phyloP scores from a whole-genome alignment of 257 asterid genomes.

The Fraxinus anomala region DNA sequence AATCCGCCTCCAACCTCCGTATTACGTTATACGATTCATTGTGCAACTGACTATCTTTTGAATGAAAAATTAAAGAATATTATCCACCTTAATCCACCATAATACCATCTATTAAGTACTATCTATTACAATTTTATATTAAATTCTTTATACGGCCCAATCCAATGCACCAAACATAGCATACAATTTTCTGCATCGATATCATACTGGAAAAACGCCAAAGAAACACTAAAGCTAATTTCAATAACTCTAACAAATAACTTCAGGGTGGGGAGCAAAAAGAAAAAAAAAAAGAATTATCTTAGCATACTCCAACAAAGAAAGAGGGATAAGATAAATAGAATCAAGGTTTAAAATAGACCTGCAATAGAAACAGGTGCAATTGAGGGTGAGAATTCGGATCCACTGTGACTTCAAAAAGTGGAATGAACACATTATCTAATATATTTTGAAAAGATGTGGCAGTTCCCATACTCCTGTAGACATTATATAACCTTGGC shows the following conservation, averaged over 20 bases:
- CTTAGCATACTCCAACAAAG: slow-evolving; percentile 9
- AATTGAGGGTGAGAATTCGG: slow-evolving; percentile 93
- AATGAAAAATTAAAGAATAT: too few relatives aligned
- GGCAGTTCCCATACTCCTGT: slow-evolving; percentile 91
- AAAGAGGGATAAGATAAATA: slow-evolving; percentile 3
- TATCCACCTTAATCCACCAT: too few relatives aligned
- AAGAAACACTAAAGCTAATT: background rate
- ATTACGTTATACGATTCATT: too few relatives aligned
- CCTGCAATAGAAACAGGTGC: slow-evolving; percentile 87
- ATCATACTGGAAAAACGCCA: background rate
- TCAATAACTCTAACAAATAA: slow-evolving; percentile 8
- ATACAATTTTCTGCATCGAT: background rate
- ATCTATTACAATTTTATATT: too few relatives aligned
- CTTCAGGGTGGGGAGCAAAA: slow-evolving; percentile 2
- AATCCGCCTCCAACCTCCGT: too few relatives aligned
- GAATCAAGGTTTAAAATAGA: slow-evolving; percentile 26
- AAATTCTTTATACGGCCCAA: too few relatives aligned
- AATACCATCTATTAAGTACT: too few relatives aligned
- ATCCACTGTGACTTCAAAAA: slow-evolving; percentile 86
- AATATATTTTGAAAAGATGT: slow-evolving; percentile 89
- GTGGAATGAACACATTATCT: slow-evolving; percentile 88
- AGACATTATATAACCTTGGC: slow-evolving; percentile 85
- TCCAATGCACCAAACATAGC: too few relatives aligned
- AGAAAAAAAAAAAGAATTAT: background rate
- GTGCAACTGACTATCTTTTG: too few relatives aligned